A percentile compares a stretch with the other conserved stretches of the same genome.
phyloP scores from a whole-genome alignment of 2,329 filamentous ascomycete genomes.

The Aspergillus viridinutans region DNA sequence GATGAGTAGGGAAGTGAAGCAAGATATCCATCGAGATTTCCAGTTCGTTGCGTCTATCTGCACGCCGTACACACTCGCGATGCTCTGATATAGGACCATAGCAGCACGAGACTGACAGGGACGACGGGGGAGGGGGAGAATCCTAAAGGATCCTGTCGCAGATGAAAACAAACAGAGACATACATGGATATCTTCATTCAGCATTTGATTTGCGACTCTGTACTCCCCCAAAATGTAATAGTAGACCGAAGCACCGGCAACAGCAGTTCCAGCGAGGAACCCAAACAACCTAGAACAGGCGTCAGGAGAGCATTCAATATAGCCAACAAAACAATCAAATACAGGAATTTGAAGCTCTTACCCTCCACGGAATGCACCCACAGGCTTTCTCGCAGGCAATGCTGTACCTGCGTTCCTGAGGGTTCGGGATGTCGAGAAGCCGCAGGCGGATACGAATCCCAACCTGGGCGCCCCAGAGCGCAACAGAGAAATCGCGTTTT shows the following conservation, averaged over 20 bases:
- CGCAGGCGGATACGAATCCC: conserved; percentile 21
- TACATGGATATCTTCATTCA: conserved; percentile 96
- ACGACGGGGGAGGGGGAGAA: not conserved
- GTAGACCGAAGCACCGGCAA: conserved; percentile 78
- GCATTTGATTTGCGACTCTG: conserved; percentile 84
- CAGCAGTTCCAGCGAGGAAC: conserved; percentile 79
- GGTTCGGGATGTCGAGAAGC: conserved; percentile 37
- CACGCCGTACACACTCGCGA: not conserved
- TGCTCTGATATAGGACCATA: not conserved
- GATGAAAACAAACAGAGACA: conserved; percentile 39
- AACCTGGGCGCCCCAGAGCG: conserved; percentile 11
- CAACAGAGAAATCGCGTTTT: conserved; percentile 17
- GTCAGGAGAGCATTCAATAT: conserved; percentile 6
- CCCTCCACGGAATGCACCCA: conserved; percentile 70
- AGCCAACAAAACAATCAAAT: conserved; percentile 7
- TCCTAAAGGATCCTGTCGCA: not conserved
- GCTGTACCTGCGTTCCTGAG: conserved; percentile 35
- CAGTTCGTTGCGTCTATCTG: not conserved
- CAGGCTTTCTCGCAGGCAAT: conserved; percentile 58
- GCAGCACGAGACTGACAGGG: conserved; percentile 1
- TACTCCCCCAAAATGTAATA: conserved; percentile 93
- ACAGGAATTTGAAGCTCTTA: conserved; percentile 41
- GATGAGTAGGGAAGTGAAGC: not conserved
- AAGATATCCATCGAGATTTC: not conserved
- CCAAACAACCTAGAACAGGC: conserved; percentile 67